A percentile compares a stretch with the other conserved stretches of the same genome.
phyloP scores from a whole-genome alignment of 2,329 filamentous ascomycete genomes.

The Aspergillus tubingensis region DNA sequence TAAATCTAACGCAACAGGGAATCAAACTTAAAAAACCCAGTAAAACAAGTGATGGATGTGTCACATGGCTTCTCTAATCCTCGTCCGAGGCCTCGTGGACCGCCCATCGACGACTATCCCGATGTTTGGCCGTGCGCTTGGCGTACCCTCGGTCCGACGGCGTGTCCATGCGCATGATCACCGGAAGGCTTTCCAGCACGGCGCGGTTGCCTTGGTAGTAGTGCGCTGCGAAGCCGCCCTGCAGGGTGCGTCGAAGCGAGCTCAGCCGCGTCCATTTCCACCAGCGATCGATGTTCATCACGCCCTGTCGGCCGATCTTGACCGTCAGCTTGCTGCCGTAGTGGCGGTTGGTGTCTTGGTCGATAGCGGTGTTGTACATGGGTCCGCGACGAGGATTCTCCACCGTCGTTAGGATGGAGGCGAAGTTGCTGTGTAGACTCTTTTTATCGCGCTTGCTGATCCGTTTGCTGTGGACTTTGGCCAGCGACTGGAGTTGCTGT shows the following conservation, averaged over 20 bases:
- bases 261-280: slow-evolving; percentile 70
- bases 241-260: slow-evolving; percentile 61
- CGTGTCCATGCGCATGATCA: slow-evolving; percentile 38
- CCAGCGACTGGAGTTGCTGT: slow-evolving; percentile 60
- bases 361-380: slow-evolving; percentile 64
- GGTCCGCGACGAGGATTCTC: slow-evolving; percentile 68
- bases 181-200: slow-evolving; percentile 61
- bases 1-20: not conserved
- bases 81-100: slow-evolving; percentile 32
- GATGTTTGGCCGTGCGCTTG: slow-evolving; percentile 31
- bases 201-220: slow-evolving; percentile 62
- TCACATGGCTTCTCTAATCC: slow-evolving; percentile 15
- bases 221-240: slow-evolving; percentile 63
- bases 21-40: not conserved
- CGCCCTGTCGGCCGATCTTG: slow-evolving; percentile 57
- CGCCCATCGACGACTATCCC: slow-evolving; percentile 33
- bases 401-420: slow-evolving; percentile 66
- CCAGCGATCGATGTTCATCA: slow-evolving; percentile 69
- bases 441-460: slow-evolving; percentile 69
- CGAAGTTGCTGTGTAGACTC: slow-evolving; percentile 65
- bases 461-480: slow-evolving; percentile 61
- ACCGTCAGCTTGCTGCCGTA: slow-evolving; percentile 66
- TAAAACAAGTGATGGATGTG: not conserved
- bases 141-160: slow-evolving; percentile 28
- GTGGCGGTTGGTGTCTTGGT: slow-evolving; percentile 59